phyloP scores from a whole-genome alignment of 192 early-diverging fungal genomes.

The Mortierella alpina region DNA sequence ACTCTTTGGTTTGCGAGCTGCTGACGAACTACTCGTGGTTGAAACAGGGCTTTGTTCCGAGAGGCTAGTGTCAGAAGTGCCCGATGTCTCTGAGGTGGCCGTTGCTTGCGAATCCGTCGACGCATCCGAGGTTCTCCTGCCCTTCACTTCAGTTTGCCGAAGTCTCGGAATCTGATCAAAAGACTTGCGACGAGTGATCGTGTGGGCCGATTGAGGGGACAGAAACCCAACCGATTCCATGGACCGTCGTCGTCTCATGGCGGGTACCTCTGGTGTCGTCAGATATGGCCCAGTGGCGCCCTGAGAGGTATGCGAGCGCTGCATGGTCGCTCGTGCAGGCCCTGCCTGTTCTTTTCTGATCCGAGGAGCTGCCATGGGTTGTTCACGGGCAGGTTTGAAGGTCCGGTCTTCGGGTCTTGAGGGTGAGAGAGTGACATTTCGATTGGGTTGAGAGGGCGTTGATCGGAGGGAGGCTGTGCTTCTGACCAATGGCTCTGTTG shows the following conservation, averaged over 20 bases:
- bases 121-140: conserved; percentile 34
- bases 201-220: conserved; percentile 13
- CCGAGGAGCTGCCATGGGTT: not conserved
- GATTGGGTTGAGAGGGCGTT: conserved; percentile 16
- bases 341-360: not conserved
- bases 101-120: conserved; percentile 38
- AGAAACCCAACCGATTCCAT: conserved; percentile 41
- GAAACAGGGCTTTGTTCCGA: conserved; percentile 11
- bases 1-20: too few relatives aligned
- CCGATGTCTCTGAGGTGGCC: conserved; percentile 21
- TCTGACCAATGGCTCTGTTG: conserved; percentile 40
- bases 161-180: conserved; percentile 26
- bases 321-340: conserved; percentile 7
- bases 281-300: not conserved
- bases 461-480: conserved; percentile 26
- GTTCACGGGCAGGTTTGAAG: conserved; percentile 3
- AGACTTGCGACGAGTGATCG: conserved; percentile 38
- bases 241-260: conserved; percentile 32
- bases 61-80: conserved; percentile 17
- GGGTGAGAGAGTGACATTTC: conserved; percentile 3
- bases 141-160: conserved; percentile 2
- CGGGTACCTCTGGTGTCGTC: not conserved
- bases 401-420: conserved; percentile 15
- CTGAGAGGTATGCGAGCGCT: conserved; percentile 37
- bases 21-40: too few relatives aligned